phyloP scores from a whole-genome alignment of 345 rosid species.

The Chamaenerion angustifolium region DNA sequence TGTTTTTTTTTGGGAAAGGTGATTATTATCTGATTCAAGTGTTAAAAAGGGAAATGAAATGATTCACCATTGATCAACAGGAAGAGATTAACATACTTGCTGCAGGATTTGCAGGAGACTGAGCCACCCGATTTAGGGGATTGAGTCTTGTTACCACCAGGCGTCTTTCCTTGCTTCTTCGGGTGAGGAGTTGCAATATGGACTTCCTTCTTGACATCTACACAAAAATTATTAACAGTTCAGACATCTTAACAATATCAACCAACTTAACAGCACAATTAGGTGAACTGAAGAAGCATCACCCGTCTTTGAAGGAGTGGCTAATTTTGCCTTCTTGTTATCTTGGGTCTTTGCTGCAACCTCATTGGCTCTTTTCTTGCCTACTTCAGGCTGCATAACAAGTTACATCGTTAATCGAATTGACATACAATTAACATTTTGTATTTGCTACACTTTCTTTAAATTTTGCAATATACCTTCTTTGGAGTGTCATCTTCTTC shows the following conservation, averaged over 20 bases:
- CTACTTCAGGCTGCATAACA: conserved; percentile 22
- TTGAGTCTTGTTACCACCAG: conserved; percentile 24
- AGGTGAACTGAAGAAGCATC: conserved; percentile 1
- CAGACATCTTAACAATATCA: background rate
- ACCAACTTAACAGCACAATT: background rate
- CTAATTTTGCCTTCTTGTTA: conserved; percentile 59
- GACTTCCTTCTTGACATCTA: conserved; percentile 49
- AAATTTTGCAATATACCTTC: conserved; percentile 22
- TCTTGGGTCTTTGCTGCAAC: conserved; percentile 29
- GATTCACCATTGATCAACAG: background rate
- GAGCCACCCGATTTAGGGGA: conserved; percentile 28
- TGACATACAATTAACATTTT: background rate
- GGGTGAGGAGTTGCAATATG: conserved; percentile 74
- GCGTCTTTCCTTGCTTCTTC: conserved; percentile 39
- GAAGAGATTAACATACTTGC: conserved; percentile 17
- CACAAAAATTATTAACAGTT: conserved; percentile 2
- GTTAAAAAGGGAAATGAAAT: background rate
- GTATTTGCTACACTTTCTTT: background rate
- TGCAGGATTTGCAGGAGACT: conserved; percentile 48
- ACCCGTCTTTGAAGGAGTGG: conserved; percentile 67
- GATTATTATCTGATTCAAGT: too few species aligned
- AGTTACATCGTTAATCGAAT: background rate
- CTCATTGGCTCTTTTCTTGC: conserved; percentile 59
- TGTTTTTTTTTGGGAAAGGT: conserved; percentile 5
- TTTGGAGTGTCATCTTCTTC: conserved; percentile 27